These are phyloP conservation scores for Hemerocallis citrina DNA, from an alignment of 106 monocot genomes.

Conservation along the genomic window DNA sequence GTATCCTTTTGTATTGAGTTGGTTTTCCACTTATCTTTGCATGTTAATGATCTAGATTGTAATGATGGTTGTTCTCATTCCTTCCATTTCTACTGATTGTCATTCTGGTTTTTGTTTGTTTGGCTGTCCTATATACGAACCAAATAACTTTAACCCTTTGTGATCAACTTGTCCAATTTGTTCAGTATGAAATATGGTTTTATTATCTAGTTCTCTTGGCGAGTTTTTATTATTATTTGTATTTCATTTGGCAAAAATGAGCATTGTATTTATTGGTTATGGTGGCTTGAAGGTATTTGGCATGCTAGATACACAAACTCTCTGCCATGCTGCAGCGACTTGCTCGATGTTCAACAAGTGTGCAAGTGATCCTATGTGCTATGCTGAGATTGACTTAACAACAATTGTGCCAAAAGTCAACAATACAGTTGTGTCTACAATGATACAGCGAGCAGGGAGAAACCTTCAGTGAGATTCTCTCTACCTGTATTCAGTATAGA, in stretches of 20 bases:
- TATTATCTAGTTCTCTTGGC: not conserved
- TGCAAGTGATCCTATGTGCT: constrained; percentile 61
- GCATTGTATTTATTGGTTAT: not conserved
- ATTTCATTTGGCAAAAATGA: not conserved
- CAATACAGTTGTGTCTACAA: constrained; percentile 51
- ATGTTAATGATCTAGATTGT: too few relatives aligned
- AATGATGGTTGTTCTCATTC: too few relatives aligned
- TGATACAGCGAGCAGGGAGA: constrained; percentile 72
- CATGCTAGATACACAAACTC: constrained; percentile 62
- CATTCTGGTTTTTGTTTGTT: not conserved
- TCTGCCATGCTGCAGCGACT: constrained; percentile 65
- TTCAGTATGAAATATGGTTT: not conserved
- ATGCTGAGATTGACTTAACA: constrained; percentile 65
- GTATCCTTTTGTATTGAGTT: not conserved
- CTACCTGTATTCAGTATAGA: not conserved
- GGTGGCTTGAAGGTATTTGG: constrained; percentile 57
- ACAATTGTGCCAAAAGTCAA: constrained; percentile 30
- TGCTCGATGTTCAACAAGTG: constrained; percentile 69
- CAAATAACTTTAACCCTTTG: not conserved
- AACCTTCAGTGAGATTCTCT: constrained; percentile 50
- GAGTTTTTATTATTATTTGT: not conserved
- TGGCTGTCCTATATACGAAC: not conserved
- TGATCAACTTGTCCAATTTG: not conserved
- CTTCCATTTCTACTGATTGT: not conserved
- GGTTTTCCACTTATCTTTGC: too few relatives aligned